phyloP scores from a whole-genome alignment of 1,139 yeast genomes.

The Sugiyamaella pinicola region DNA sequence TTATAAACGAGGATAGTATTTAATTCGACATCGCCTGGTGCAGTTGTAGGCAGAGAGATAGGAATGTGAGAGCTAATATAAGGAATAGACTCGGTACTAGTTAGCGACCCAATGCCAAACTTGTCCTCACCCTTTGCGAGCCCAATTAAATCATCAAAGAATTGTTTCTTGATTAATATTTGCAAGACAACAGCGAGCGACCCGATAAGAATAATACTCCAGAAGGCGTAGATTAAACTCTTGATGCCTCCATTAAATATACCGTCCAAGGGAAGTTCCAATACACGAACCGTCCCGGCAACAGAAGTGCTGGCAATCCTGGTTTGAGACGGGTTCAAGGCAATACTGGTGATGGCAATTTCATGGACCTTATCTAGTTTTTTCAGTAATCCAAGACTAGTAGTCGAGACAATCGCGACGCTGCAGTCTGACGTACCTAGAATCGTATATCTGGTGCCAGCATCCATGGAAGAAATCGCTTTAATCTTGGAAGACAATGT shows the following conservation, averaged over 20 bases:
- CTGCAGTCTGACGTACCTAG: slow-evolving; percentile 79
- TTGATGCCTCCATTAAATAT: slow-evolving; percentile 40
- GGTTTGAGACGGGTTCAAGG: slow-evolving; percentile 69
- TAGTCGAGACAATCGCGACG: slow-evolving; percentile 55
- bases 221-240: slow-evolving; percentile 19
- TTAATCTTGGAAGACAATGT: slow-evolving; percentile 47
- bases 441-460: slow-evolving; percentile 57
- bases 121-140: neutral
- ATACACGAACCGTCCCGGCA: slow-evolving; percentile 69
- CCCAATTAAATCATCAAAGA: slow-evolving; percentile 19
- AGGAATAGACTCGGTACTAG: no score
- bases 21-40: neutral
- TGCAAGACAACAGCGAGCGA: slow-evolving; percentile 18
- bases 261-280: slow-evolving; percentile 57
- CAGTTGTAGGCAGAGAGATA: no score
- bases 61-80: neutral
- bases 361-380: slow-evolving; percentile 65
- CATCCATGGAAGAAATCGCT: slow-evolving; percentile 72
- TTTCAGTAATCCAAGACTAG: slow-evolving; percentile 54
- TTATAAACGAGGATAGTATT: neutral
- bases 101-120: neutral
- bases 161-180: slow-evolving; percentile 19
- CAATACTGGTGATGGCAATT: slow-evolving; percentile 77
- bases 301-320: slow-evolving; percentile 79
- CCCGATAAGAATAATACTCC: slow-evolving; percentile 20